Conservation (phyloP, 805 yeast genomes). For the Blastobotrys peoriensis region DNA sequence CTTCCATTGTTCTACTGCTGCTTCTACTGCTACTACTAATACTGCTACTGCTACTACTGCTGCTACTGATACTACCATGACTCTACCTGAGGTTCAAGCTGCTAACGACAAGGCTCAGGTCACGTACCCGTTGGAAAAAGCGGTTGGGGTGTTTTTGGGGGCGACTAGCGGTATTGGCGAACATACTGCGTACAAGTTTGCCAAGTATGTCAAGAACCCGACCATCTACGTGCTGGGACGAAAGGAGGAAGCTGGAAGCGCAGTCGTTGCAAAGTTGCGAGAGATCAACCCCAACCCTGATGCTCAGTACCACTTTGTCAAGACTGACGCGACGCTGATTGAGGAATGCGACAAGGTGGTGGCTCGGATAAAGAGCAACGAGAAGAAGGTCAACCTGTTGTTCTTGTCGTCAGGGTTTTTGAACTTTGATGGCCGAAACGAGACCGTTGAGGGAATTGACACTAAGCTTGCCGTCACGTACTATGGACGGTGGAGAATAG, state of each 20-base stretch:
- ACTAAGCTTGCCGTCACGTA: slow-evolving; percentile 23
- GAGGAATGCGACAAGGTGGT: slow-evolving; percentile 17
- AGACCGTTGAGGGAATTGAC: slow-evolving; percentile 26
- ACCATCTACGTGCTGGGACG: slow-evolving; percentile 26
- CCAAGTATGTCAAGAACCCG: slow-evolving; percentile 20
- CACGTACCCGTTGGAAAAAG: no score
- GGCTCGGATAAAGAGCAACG: slow-evolving; percentile 12
- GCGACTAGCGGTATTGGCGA: slow-evolving; percentile 29
- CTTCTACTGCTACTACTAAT: no score
- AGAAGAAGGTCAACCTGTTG: slow-evolving; percentile 19
- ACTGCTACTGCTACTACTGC: no score
- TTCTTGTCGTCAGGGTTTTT: slow-evolving; percentile 18
- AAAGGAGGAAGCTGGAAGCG: slow-evolving; percentile 19
- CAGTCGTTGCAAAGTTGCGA: slow-evolving; percentile 16
- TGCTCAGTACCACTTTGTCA: slow-evolving; percentile 17
- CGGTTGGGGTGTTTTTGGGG: slow-evolving; percentile 20
- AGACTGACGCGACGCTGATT: slow-evolving; percentile 18
- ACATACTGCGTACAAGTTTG: slow-evolving; percentile 23
- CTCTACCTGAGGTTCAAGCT: no score
- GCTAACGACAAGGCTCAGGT: no score
- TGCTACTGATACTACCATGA: no score
- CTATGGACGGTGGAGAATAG: slow-evolving; percentile 24
- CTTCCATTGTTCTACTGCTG: no score
- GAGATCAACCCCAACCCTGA: slow-evolving; percentile 16
- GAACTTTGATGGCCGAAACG: slow-evolving; percentile 32